Conservation (phyloP, 768 basidiomycete genomes). For the Kwoniella europaea region DNA sequence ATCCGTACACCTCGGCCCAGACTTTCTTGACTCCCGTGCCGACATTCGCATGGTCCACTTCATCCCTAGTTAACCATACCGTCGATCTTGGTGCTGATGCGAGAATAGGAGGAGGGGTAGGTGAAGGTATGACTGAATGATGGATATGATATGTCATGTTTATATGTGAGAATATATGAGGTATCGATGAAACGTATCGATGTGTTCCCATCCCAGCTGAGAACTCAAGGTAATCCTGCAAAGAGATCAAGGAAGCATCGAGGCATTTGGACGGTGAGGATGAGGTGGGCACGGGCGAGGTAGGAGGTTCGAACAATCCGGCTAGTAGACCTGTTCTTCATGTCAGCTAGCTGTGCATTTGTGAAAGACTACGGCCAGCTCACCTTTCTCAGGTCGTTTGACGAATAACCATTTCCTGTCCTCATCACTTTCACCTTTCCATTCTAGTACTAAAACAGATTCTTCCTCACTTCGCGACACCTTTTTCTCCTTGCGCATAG, state of each 20-base stretch:
- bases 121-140: conserved; percentile 30
- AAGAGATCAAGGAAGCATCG: conserved; percentile 4
- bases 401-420: conserved; percentile 70
- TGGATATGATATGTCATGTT: conserved; percentile 70
- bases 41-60: conserved; percentile 50
- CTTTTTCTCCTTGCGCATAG: conserved; percentile 83
- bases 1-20: conserved; percentile 55
- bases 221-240: not conserved
- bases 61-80: conserved; percentile 36
- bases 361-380: not conserved
- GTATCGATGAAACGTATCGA: conserved; percentile 57
- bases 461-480: conserved; percentile 83
- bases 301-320: conserved; percentile 79
- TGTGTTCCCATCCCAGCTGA: not conserved
- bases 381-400: conserved; percentile 82
- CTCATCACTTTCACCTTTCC: conserved; percentile 60
- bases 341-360: not conserved
- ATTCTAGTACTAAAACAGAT: conserved; percentile 83
- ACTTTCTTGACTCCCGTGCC: conserved; percentile 58
- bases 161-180: conserved; percentile 89
- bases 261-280: not conserved
- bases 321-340: conserved; percentile 75
- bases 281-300: conserved; percentile 54
- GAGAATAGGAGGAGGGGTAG: conserved; percentile 16
- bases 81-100: conserved; percentile 10